These are phyloP conservation scores for Dryadomyces quercivorus DNA, from an alignment of 2,329 filamentous ascomycete genomes.

Conservation along the genomic window DNA sequence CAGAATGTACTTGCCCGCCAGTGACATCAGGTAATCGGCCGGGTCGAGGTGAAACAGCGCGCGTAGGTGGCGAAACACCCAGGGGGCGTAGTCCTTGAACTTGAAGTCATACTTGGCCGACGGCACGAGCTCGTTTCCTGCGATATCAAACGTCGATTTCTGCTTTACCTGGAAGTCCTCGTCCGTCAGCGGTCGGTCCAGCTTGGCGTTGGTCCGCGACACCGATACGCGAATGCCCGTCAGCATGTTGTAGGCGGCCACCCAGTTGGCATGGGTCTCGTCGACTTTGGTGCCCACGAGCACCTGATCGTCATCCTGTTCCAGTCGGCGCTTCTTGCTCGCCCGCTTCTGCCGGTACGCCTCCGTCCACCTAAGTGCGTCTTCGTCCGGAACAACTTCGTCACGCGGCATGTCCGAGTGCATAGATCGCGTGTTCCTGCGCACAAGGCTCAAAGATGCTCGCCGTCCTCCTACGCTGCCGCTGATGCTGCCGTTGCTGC, in stretches of 20 bases:
- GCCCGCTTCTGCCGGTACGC: slow-evolving; percentile 84
- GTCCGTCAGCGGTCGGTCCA: slow-evolving; percentile 80
- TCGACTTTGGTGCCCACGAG: slow-evolving; percentile 96
- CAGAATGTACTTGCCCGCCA: slow-evolving; percentile 97
- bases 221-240: slow-evolving; percentile 97
- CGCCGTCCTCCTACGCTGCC: slow-evolving; percentile 44
- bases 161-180: slow-evolving; percentile 89
- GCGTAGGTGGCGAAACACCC: slow-evolving; percentile 92
- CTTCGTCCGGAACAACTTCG: slow-evolving; percentile 76
- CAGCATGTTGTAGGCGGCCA: slow-evolving; percentile 98
- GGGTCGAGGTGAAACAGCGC: slow-evolving; percentile 83
- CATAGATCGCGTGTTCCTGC: slow-evolving; percentile 72
- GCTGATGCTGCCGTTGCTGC: slow-evolving; percentile 35
- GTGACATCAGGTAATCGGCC: slow-evolving; percentile 93
- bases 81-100: slow-evolving; percentile 99
- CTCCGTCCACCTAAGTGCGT: slow-evolving; percentile 85
- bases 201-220: slow-evolving; percentile 90
- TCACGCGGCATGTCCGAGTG: slow-evolving; percentile 76
- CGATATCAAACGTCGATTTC: slow-evolving; percentile 98
- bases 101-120: slow-evolving; percentile 99
- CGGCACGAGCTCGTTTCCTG: slow-evolving; percentile 91
- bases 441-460: slow-evolving; percentile 70
- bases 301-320: slow-evolving; percentile 85
- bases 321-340: slow-evolving; percentile 69
- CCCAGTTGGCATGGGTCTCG: slow-evolving; percentile 93